phyloP scores from a whole-genome alignment of 2,329 filamentous ascomycete species.

The Simplicillium sp. region DNA sequence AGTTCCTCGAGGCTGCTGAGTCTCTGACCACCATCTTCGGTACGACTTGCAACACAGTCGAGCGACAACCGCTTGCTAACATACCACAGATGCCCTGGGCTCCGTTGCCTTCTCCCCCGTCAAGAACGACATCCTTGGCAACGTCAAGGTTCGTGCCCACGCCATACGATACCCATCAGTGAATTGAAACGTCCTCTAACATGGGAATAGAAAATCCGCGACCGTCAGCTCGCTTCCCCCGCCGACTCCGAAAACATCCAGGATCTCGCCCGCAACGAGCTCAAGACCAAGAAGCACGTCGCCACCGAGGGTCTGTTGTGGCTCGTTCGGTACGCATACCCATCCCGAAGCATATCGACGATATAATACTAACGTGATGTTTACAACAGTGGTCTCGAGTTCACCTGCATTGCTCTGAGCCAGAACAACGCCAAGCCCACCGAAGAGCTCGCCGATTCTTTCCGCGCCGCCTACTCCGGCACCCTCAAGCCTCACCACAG shows the following conservation, averaged over 20 bases:
- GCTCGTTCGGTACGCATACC: conserved; percentile 64
- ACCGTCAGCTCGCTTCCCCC: conserved; percentile 70
- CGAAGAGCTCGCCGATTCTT: conserved; percentile 77
- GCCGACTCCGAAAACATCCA: conserved; percentile 76
- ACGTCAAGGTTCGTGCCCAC: conserved; percentile 62
- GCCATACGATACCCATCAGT: too few species aligned
- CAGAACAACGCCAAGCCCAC: conserved; percentile 59
- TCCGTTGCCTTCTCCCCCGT: conserved; percentile 77
- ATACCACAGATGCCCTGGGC: conserved; percentile 46
- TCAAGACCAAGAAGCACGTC: conserved; percentile 79
- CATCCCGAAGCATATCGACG: not conserved
- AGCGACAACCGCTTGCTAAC: not conserved
- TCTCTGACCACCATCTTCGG: conserved; percentile 80
- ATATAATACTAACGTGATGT: not conserved
- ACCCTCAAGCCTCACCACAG: conserved; percentile 90
- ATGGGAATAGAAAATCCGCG: conserved; percentile 67
- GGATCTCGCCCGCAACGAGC: conserved; percentile 74
- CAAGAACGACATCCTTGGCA: conserved; percentile 83
- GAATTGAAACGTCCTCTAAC: too few species aligned
- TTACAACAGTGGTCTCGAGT: conserved; percentile 74
- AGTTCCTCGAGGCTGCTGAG: conserved; percentile 90
- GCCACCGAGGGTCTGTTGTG: conserved; percentile 87
- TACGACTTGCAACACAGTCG: conserved; percentile 21
- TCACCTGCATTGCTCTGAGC: conserved; percentile 77
- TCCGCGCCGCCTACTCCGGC: conserved; percentile 72